Conservation (phyloP, 2,329 filamentous ascomycete genomes). For the Pyrenophora graminea region DNA sequence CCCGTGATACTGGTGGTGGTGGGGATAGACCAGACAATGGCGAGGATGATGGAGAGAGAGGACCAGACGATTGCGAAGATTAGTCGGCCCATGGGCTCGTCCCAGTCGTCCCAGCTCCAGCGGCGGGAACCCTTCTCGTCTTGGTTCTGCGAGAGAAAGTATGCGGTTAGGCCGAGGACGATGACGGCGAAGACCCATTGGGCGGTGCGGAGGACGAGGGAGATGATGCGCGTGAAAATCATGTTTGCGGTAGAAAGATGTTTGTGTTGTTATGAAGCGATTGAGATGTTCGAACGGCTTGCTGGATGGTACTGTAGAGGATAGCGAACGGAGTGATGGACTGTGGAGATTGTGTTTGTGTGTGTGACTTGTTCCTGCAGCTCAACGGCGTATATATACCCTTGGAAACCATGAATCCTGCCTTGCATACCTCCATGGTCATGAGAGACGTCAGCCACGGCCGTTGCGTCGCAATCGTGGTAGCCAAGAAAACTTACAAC, state of each 20-base stretch:
- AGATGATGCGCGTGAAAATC: constrained; percentile 54
- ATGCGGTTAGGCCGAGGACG: constrained; percentile 37
- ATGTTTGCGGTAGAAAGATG: constrained; percentile 18
- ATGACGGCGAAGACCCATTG: constrained; percentile 74
- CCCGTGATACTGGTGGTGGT: constrained; percentile 69
- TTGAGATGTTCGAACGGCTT: neutral
- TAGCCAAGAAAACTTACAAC: neutral
- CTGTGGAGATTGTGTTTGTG: neutral
- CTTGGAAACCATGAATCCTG: neutral
- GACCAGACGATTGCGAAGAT: constrained; percentile 78
- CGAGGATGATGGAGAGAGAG: constrained; percentile 68
- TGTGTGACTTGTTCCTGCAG: neutral
- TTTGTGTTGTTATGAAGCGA: neutral
- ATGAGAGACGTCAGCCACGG: constrained; percentile 21
- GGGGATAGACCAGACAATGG: constrained; percentile 73
- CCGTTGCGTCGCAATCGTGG: constrained; percentile 12
- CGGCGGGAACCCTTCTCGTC: too few relatives aligned
- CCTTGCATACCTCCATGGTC: constrained; percentile 1
- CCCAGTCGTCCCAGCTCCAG: too few relatives aligned
- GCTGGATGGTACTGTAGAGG: neutral
- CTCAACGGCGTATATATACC: constrained; percentile 4
- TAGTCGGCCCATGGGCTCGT: constrained; percentile 65
- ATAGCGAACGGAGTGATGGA: neutral
- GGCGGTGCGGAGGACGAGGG: constrained; percentile 62
- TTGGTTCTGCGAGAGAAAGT: constrained; percentile 25